Evolutionary conservation across 1,284 basidiomycete genomes (phyloP).

Genomic region (Xerocomus nothofagi): DNA sequence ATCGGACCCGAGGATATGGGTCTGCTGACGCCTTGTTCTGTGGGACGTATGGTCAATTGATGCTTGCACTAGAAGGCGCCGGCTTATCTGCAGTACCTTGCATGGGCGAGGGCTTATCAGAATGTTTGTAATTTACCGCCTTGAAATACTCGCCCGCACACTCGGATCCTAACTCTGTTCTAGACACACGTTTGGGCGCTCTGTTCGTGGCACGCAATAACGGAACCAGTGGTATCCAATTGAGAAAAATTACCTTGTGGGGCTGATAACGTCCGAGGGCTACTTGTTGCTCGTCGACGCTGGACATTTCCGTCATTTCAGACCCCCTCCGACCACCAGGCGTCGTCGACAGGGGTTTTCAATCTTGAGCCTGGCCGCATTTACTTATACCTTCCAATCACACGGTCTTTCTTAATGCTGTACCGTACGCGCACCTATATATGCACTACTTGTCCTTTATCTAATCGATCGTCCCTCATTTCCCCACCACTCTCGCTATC

Average conservation of each 20-base stretch:
- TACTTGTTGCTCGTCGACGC: background rate
- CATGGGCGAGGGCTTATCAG: conserved; percentile 36
- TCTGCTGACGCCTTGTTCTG: conserved; percentile 39
- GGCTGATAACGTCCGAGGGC: conserved; percentile 31
- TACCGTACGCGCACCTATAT: background rate
- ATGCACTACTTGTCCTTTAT: conserved; percentile 6
- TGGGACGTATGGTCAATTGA: conserved; percentile 52
- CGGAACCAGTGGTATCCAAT: conserved; percentile 36
- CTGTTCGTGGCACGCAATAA: conserved; percentile 43
- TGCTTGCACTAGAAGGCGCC: conserved; percentile 42
- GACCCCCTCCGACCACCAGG: background rate
- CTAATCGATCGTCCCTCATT: conserved; percentile 1
- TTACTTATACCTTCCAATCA: background rate
- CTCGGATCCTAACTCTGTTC: background rate
- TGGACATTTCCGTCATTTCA: background rate
- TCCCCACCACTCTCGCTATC: background rate
- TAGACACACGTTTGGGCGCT: conserved; percentile 47
- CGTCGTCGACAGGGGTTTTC: background rate
- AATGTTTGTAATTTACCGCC: conserved; percentile 38
- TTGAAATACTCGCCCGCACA: too few species aligned
- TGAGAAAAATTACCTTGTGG: conserved; percentile 49
- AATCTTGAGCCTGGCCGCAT: background rate
- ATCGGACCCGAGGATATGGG: conserved; percentile 22
- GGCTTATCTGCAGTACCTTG: conserved; percentile 45
- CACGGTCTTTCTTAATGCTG: background rate